A percentile compares a stretch with the other conserved stretches of the same genome.
Conservation (phyloP, 1,139 yeast species). For the Candida mesenterica region DNA sequence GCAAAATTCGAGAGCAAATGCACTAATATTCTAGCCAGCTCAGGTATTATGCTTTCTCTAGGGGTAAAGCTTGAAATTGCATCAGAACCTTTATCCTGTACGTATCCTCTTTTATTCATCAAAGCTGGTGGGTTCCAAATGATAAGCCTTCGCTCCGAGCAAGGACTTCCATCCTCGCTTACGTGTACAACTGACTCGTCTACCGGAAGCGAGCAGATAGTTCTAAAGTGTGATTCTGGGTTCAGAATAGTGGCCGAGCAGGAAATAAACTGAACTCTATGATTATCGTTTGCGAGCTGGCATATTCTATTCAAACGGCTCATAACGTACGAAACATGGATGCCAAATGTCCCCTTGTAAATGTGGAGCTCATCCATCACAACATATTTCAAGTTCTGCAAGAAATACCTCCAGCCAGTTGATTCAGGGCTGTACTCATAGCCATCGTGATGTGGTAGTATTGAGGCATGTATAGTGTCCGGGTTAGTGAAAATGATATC, state of each 20-base stretch:
- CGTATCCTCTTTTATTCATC: slow-evolving; percentile 52
- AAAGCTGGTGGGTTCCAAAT: slow-evolving; percentile 82
- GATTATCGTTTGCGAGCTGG: slow-evolving; percentile 14
- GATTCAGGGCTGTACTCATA: slow-evolving; percentile 14
- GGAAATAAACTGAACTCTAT: slow-evolving; percentile 61
- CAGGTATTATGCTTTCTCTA: slow-evolving; percentile 69
- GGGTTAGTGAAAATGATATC: slow-evolving; percentile 91
- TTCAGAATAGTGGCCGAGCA: slow-evolving; percentile 90
- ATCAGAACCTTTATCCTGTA: neutral
- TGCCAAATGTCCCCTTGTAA: slow-evolving; percentile 87
- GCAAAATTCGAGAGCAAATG: slow-evolving; percentile 59
- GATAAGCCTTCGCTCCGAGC: slow-evolving; percentile 69
- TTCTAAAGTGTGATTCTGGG: slow-evolving; percentile 68
- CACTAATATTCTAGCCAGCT: slow-evolving; percentile 71
- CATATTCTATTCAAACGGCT: slow-evolving; percentile 70
- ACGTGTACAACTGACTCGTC: slow-evolving; percentile 49
- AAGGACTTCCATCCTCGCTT: slow-evolving; percentile 82
- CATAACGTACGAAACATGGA: slow-evolving; percentile 85
- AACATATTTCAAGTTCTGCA: slow-evolving; percentile 62
- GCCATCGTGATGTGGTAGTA: slow-evolving; percentile 66
- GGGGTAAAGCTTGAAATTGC: slow-evolving; percentile 28
- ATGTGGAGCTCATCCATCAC: slow-evolving; percentile 91
- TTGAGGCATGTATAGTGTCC: slow-evolving; percentile 84
- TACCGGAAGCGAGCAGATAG: slow-evolving; percentile 63
- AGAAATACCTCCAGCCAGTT: slow-evolving; percentile 65